Evolutionary conservation across 2,329 filamentous ascomycete species (phyloP).

Genomic region (Chalara sp.): DNA sequence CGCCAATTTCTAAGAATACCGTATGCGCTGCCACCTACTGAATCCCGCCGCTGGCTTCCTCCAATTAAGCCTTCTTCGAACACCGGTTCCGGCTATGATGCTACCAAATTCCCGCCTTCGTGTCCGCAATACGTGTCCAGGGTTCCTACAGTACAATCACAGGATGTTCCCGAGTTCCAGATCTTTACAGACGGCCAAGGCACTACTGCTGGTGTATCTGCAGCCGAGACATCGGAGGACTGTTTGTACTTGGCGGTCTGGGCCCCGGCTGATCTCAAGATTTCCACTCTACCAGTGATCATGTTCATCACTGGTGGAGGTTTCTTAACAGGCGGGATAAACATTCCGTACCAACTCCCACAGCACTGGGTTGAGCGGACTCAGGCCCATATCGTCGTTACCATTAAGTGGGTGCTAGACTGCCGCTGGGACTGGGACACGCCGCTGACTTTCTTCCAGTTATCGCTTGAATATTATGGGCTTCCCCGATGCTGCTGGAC

Average conservation of each 20-base stretch:
- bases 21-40: too few species aligned
- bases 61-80: too few species aligned
- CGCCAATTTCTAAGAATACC: too few species aligned
- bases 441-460: too few species aligned
- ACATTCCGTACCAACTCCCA: constrained; percentile 5
- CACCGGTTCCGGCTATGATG: too few species aligned
- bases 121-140: constrained; percentile 22
- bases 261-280: constrained; percentile 10
- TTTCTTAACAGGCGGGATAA: constrained; percentile 7
- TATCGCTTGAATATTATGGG: too few species aligned
- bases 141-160: constrained; percentile 24
- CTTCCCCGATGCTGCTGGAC: too few species aligned
- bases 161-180: constrained; percentile 11
- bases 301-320: constrained; percentile 16
- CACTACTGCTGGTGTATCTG: constrained; percentile 14
- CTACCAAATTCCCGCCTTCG: constrained; percentile 14
- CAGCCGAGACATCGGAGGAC: constrained; percentile 16
- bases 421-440: too few species aligned
- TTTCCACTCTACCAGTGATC: constrained; percentile 35
- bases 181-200: constrained; percentile 11
- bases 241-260: constrained; percentile 22
- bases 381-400: too few species aligned
- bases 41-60: too few species aligned
- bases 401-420: too few species aligned
- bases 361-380: too few species aligned